phyloP scores from a whole-genome alignment of 306 rosid genomes.

The Lotus japonicus region DNA sequence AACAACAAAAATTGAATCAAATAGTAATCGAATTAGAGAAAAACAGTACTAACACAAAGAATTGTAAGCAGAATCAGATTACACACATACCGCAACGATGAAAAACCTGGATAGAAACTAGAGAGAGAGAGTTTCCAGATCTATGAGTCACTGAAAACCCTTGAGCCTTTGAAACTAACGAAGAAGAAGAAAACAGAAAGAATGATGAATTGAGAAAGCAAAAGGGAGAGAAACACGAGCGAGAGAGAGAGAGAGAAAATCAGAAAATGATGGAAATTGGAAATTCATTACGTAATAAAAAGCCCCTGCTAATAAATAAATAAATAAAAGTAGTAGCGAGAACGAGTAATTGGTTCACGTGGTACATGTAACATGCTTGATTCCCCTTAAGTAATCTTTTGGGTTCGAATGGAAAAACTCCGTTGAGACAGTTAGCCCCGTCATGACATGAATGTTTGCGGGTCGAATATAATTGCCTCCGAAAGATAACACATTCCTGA shows the following conservation, averaged over 20 bases:
- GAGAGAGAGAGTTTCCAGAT: slow-evolving; percentile 15
- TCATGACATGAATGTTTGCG: too few relatives aligned
- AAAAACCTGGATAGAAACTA: not conserved
- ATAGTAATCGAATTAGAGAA: slow-evolving; percentile 3
- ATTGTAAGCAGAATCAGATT: not conserved
- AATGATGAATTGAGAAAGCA: not conserved
- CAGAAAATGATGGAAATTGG: not conserved
- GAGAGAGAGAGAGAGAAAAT: not conserved
- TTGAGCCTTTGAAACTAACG: not conserved
- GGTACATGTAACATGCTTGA: too few relatives aligned
- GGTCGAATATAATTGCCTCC: too few relatives aligned
- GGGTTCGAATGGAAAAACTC: too few relatives aligned
- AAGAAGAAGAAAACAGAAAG: not conserved
- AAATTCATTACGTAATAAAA: slow-evolving; percentile 8
- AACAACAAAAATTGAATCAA: not conserved
- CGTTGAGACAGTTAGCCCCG: too few relatives aligned
- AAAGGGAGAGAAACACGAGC: not conserved
- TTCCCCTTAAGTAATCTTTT: too few relatives aligned
- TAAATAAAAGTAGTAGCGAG: slow-evolving; percentile 7
- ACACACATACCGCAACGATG: not conserved
- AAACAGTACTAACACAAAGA: not conserved
- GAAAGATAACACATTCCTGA: too few relatives aligned
- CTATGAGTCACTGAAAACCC: slow-evolving; percentile 5
- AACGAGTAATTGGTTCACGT: too few relatives aligned
- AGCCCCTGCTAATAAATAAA: slow-evolving; percentile 1